Conservation (phyloP, 306 rosid genomes). For the Carpinus viminea region DNA sequence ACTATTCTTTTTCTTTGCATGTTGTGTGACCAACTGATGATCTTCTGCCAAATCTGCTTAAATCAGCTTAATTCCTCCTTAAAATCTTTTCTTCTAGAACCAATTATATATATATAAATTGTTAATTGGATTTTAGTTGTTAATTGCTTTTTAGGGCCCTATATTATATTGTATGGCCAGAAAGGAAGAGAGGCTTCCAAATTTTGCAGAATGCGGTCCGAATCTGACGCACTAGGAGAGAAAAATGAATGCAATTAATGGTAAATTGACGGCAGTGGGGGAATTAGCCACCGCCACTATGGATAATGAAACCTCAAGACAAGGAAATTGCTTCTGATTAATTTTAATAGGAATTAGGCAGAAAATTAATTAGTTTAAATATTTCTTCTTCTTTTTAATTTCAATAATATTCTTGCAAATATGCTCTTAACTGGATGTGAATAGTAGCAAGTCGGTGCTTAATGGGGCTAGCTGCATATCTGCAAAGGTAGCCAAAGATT, state of each 20-base stretch:
- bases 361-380: no score
- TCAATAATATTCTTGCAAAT: neutral
- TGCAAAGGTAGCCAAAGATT: neutral
- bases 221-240: constrained; percentile 20
- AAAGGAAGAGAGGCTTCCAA: neutral
- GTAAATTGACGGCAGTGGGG: neutral
- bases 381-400: neutral
- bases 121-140: no score
- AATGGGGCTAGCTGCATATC: neutral
- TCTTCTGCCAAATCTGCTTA: no score
- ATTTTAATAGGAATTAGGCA: no score
- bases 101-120: neutral
- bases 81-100: neutral
- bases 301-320: neutral
- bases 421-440: neutral
- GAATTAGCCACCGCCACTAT: neutral
- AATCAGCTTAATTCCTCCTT: no score
- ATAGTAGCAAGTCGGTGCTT: neutral
- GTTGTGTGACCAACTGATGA: no score
- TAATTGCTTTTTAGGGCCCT: neutral
- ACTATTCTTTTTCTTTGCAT: no score
- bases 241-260: neutral
- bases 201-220: constrained; percentile 13
- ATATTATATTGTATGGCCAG: neutral
- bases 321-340: no score